A percentile compares a stretch with the other conserved stretches of the same genome.
Evolutionary conservation across 2,329 filamentous ascomycete genomes (phyloP).

Genomic region (Neonectria punicea): DNA sequence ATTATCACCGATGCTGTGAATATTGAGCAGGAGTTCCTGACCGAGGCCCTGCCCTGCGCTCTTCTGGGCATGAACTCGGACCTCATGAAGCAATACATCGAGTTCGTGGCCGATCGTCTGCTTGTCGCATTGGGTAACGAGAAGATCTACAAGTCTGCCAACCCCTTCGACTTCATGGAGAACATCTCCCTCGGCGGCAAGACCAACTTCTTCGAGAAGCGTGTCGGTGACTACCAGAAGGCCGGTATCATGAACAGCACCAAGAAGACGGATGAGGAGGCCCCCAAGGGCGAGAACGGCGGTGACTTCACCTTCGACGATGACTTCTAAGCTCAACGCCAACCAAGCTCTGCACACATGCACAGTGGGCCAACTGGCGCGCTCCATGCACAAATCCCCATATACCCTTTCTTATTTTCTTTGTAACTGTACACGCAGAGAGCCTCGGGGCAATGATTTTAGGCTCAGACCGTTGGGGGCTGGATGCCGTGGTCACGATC

Average conservation of each 20-base stretch:
- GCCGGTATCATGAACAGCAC: constrained; percentile 96
- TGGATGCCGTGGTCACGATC: constrained; percentile 24
- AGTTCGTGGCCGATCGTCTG: constrained; percentile 97
- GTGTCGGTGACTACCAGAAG: constrained; percentile 99
- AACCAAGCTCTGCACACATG: constrained; percentile 15
- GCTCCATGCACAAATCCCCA: constrained; percentile 28
- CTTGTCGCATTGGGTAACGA: constrained; percentile 92
- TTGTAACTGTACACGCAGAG: constrained; percentile 39
- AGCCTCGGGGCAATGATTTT: constrained; percentile 34
- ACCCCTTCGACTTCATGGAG: constrained; percentile 99
- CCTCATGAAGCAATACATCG: constrained; percentile 99
- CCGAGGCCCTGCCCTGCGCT: constrained; percentile 90
- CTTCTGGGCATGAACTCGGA: constrained; percentile 97
- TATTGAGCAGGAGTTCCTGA: constrained; percentile 98
- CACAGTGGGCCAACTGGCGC: constrained; percentile 5
- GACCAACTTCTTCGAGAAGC: constrained; percentile 99
- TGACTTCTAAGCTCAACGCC: constrained; percentile 78
- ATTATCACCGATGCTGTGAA: constrained; percentile 94
- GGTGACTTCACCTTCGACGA: constrained; percentile 95
- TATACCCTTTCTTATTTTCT: constrained; percentile 42
- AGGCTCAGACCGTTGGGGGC: constrained; percentile 27
- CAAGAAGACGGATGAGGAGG: constrained; percentile 70
- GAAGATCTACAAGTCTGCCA: constrained; percentile 91
- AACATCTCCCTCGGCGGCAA: constrained; percentile 98
- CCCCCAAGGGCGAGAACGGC: constrained; percentile 67